Percentiles rank a stretch among this genome's conserved stretches.
These are phyloP conservation scores for Abrus precatorius DNA, from an alignment of 306 rosid genomes.

Conservation along the genomic window DNA sequence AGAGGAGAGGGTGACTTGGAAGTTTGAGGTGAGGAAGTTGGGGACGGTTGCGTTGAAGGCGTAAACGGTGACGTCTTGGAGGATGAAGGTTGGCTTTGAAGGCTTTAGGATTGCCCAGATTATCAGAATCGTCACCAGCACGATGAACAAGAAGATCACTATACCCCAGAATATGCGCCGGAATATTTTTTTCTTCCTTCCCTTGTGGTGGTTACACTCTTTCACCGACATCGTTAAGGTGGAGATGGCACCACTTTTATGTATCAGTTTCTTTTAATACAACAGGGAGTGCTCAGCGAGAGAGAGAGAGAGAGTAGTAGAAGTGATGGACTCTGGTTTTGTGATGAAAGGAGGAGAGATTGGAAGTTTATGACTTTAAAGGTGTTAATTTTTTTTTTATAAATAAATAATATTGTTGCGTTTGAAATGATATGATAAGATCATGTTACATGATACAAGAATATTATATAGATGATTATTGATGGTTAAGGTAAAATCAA, in stretches of 20 bases:
- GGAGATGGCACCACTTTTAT: background rate
- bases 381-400: slow-evolving; percentile 14
- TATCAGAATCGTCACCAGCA: slow-evolving; percentile 69
- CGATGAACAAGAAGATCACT: slow-evolving; percentile 64
- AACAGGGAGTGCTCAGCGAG: background rate
- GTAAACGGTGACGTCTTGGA: slow-evolving; percentile 94
- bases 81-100: slow-evolving; percentile 75
- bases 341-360: background rate
- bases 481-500: slow-evolving; percentile 4
- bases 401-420: slow-evolving; percentile 4
- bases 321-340: background rate
- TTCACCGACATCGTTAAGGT: slow-evolving; percentile 60
- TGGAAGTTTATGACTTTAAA: slow-evolving; percentile 22
- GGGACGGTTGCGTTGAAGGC: slow-evolving; percentile 86
- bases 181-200: slow-evolving; percentile 29
- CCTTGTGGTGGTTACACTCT: slow-evolving; percentile 67
- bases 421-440: slow-evolving; percentile 45
- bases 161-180: slow-evolving; percentile 52
- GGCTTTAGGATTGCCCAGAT: slow-evolving; percentile 86
- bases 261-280: background rate
- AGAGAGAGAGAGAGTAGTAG: too few relatives aligned
- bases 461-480: background rate
- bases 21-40: slow-evolving; percentile 78
- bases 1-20: slow-evolving; percentile 81
- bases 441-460: slow-evolving; percentile 9